Base-by-base conservation (phyloP, 257 asterid species). In the Nicotiana tabacum region DNA sequence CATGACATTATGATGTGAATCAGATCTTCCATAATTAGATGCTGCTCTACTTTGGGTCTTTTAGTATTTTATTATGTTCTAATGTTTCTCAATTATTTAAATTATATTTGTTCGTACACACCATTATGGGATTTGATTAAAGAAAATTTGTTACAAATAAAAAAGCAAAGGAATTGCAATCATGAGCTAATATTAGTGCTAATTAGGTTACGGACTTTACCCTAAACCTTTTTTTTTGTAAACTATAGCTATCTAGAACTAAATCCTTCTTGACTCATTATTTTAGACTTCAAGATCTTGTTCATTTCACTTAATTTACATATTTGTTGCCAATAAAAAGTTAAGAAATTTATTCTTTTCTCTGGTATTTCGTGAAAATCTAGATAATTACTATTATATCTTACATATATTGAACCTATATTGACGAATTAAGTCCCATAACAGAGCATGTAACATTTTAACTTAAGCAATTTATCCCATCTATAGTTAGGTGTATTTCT, bases 1-100 rank as follows among this genome's bases (percentile, higher is more conserved):
- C 80, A 48, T 48, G 80, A 27, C 80, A 74, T 48, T 48, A 48
- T 74, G 80, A 74, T 74, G 15, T 48, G 62, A 61, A 74, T 74
- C 80, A 48, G 80, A 74, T 74, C 80, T 24, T n/a, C 62, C 39
- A 48, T 74, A 48, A 74, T 74, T 74, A 74, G 80, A 74, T 74
- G 80, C 62, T 51, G 24, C 29, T 48, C 51, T 74, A 24, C 62
- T 72, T 43, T 46, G 46, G 35, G 80, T 74, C 80, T 18, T 74
- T 72, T 13, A 24, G 29, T 48, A 21, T 1, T 74, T 46, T 27
- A n/a, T 70, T 70, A 46, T 21, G 24, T 48, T 74, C 27, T 74
- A 48, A 74, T 48, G 62, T 74, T 72, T 74, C 62, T 48, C 62
- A 27, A 48, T 46, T 74, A 48, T 27, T 74, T 48, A 24, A 74